phyloP scores from a whole-genome alignment of 2,329 filamentous ascomycete genomes.

The Stachybotrys chartarum region DNA sequence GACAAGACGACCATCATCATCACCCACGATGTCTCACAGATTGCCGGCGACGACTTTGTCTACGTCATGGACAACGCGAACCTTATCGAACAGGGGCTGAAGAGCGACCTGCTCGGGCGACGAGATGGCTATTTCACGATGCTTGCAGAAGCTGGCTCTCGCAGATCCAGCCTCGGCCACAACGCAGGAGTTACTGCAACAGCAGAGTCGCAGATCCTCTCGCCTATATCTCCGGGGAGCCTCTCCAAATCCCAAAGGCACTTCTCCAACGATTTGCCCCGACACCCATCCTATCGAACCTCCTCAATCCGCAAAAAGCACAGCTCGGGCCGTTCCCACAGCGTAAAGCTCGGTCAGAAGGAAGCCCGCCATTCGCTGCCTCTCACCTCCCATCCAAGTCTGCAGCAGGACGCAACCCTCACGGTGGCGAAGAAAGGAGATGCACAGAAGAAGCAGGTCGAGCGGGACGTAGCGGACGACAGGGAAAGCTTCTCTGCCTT shows the following conservation, averaged over 20 bases:
- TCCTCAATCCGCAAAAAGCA: not conserved
- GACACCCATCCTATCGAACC: not conserved
- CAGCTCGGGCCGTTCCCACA: not conserved
- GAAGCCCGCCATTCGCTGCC: not conserved
- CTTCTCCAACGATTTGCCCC: not conserved
- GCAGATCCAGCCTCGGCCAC: not conserved
- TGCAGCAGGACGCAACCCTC: not conserved
- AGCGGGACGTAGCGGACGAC: constrained; percentile 2
- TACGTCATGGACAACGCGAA: constrained; percentile 68
- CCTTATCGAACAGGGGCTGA: constrained; percentile 63
- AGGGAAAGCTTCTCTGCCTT: constrained; percentile 3
- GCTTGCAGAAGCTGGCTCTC: constrained; percentile 16
- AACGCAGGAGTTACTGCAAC: not conserved
- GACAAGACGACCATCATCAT: constrained; percentile 88
- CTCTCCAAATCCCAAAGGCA: not conserved
- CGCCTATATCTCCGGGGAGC: not conserved
- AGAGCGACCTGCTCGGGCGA: constrained; percentile 43
- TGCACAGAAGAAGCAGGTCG: not conserved
- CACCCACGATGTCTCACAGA: constrained; percentile 80
- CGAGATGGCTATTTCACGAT: constrained; percentile 38
- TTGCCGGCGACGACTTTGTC: constrained; percentile 64
- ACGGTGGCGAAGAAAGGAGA: not conserved
- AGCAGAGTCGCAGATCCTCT: not conserved
- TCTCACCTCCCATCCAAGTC: not conserved
- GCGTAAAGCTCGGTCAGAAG: not conserved